Evolutionary conservation across 805 yeast genomes (phyloP), one percentile per base, ranked within the genome.

Genomic region (Dipodascus geniculatus): DNA sequence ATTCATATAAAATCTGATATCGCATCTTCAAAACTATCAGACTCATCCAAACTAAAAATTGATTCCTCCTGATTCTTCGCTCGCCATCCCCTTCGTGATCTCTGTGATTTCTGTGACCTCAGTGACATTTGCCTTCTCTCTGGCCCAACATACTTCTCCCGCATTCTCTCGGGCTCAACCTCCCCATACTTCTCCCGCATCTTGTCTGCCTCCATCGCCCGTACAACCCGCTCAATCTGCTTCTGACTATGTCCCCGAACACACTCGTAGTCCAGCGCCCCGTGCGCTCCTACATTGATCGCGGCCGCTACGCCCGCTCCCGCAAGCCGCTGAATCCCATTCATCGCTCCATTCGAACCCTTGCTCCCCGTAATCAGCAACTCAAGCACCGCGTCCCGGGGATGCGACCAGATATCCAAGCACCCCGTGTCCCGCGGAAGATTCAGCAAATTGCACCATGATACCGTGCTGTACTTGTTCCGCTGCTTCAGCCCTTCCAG

Each of bases 331-430:
- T 38, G 44, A 14, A 38, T 14, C 20, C 44, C 44, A 14, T 14
- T n/a, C 44, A 38, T 38, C 14, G 44, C 44, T 6, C 20, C 14
- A 38, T 38, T 38, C 4, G 6, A 17, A 17, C 44, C 17, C 44
- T 14, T 14, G 11, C 14, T 17, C 11, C 20, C 44, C 19, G 44
- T 6, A 6, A 38, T 38, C 44, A 38, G 4, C 19, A 38, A 14
- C 11, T 38, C 44, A 4, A 38, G 14, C 4, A 38, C 14, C 14
- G 44, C 44, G 19, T 38, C 44, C 8, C 44, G 44, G 6, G 44
- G 44, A 38, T 38, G 44, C 44, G 44, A 38, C 44, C 44, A 38
- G 4, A 38, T 38, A 17, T 38, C 44, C 44, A 38, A 38, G 14
- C 44, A 38, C 44, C 44, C 44, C 4, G 44, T 38, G 20, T 38